phyloP scores from a whole-genome alignment of 805 yeast genomes.

The Starmera amethionina region DNA sequence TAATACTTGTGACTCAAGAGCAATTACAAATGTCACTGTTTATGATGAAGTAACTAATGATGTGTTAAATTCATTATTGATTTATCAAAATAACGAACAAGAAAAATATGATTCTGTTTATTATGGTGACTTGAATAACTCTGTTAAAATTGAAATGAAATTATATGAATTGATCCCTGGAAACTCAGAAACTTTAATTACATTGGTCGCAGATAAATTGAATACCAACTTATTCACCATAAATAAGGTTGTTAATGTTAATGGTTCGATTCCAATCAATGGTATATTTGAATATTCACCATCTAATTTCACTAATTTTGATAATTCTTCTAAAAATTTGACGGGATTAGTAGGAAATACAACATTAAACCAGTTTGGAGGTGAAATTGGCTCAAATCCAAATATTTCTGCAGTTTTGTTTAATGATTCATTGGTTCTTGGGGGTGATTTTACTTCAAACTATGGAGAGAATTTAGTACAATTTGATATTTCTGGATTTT shows the following conservation, averaged over 20 bases:
- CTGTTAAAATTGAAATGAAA: conserved; percentile 35
- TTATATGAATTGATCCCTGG: conserved; percentile 24
- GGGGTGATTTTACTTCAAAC: conserved; percentile 36
- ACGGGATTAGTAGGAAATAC: conserved; percentile 35
- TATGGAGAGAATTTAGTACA: conserved; percentile 30
- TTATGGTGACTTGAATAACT: conserved; percentile 52
- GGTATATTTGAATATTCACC: conserved; percentile 80
- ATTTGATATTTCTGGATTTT: conserved; percentile 15
- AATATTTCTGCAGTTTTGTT: conserved; percentile 24
- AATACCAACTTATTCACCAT: conserved; percentile 38
- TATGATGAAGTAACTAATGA: conserved; percentile 29
- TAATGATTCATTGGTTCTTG: conserved; percentile 29
- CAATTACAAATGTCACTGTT: conserved; percentile 70
- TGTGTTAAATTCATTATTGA: conserved; percentile 29
- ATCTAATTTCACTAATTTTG: conserved; percentile 44
- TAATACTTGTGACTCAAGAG: conserved; percentile 58
- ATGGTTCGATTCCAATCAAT: conserved; percentile 39
- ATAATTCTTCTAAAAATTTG: conserved; percentile 16
- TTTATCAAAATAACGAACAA: conserved; percentile 74
- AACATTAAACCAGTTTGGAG: conserved; percentile 24
- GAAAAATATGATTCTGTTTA: conserved; percentile 74
- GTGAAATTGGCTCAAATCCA: conserved; percentile 28
- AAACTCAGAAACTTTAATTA: conserved; percentile 23
- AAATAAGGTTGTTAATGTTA: conserved; percentile 26
- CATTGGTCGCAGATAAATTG: conserved; percentile 66